phyloP scores from a whole-genome alignment of 495 filamentous ascomycete genomes.

The Cercophora scortea region DNA sequence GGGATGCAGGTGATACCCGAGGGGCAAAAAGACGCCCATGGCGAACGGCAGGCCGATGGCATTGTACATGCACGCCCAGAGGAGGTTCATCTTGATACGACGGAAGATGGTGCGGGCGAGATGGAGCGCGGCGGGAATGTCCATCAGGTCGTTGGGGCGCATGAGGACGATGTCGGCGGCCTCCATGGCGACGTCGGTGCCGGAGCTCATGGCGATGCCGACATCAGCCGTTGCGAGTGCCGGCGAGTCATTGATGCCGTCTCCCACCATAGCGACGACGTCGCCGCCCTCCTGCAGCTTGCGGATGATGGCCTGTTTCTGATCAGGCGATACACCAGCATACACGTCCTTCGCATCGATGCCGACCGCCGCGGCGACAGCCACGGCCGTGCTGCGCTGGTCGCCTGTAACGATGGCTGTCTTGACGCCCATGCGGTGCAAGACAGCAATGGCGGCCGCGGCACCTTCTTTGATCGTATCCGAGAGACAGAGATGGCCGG shows the following conservation, averaged over 20 bases:
- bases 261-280: slow-evolving; percentile 92
- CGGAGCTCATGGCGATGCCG: slow-evolving; percentile 84
- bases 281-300: slow-evolving; percentile 63
- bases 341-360: slow-evolving; percentile 68
- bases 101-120: slow-evolving; percentile 80
- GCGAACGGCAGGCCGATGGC: slow-evolving; percentile 87
- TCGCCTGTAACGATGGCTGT: slow-evolving; percentile 93
- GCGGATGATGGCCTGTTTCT: slow-evolving; percentile 80
- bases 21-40: slow-evolving; percentile 89
- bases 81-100: slow-evolving; percentile 88
- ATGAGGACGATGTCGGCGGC: slow-evolving; percentile 95
- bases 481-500: slow-evolving; percentile 72
- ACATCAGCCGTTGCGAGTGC: slow-evolving; percentile 88
- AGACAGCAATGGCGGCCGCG: slow-evolving; percentile 71
- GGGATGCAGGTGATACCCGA: slow-evolving; percentile 80
- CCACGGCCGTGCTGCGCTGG: slow-evolving; percentile 68
- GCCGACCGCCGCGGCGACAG: slow-evolving; percentile 76
- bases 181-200: slow-evolving; percentile 97
- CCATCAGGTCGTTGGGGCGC: slow-evolving; percentile 83
- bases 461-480: slow-evolving; percentile 89
- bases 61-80: slow-evolving; percentile 92
- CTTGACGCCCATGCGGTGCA: slow-evolving; percentile 75
- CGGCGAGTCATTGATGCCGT: slow-evolving; percentile 98
- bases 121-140: slow-evolving; percentile 76
- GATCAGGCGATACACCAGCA: slow-evolving; percentile 75